Base-by-base conservation (phyloP, 2,329 filamentous ascomycete species). In the Xylariaceae sp. region DNA sequence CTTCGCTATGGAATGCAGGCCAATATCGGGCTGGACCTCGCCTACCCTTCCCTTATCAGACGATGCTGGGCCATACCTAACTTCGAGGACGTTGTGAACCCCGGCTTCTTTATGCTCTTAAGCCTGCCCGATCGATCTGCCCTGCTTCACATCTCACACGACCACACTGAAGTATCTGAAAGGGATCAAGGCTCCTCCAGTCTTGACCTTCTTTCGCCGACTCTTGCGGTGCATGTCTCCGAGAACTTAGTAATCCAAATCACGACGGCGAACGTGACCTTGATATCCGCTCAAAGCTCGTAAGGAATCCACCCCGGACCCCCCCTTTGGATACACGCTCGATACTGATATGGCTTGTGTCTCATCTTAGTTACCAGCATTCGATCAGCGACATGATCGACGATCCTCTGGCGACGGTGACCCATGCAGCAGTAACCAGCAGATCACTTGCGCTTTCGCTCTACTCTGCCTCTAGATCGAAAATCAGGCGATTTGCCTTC, bases 1-100 rank as follows among this genome's bases (percentile, higher is more conserved):
- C 69, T 86, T 45, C 74, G 83, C 46, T 70, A 78, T 58, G 85
- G 86, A 3, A 63, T 86, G 18, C 77, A 84, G 52, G 85, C 83
- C 13, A 77, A 74, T 40, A 76, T 86, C 48, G 78, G 74, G 2
- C 52, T 78, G 4, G 73, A 78, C 15, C 63, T 79, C 9, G 70
- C 75, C 15, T 71, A 68, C 30, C 63, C 62, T 6, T 63, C 64
- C 5, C 64, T 67, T 2, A 67, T 77, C 21, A 70, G 67, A 35
- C 64, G 70, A 33, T 70, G 67, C 12, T 82, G 78, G 76, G 62
- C 71, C 9, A 66, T 81, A 21, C 59, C 57, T 1, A 50, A 52
- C 17, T 46, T 52, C 9, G 31, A 47, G 6, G 44, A 44, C 2
- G 31, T 27, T 7, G 23, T 31, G n/a, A 52, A 56, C 5, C 44